Conservation (phyloP, 2,329 filamentous ascomycete species). For the Metarhizium humberi region DNA sequence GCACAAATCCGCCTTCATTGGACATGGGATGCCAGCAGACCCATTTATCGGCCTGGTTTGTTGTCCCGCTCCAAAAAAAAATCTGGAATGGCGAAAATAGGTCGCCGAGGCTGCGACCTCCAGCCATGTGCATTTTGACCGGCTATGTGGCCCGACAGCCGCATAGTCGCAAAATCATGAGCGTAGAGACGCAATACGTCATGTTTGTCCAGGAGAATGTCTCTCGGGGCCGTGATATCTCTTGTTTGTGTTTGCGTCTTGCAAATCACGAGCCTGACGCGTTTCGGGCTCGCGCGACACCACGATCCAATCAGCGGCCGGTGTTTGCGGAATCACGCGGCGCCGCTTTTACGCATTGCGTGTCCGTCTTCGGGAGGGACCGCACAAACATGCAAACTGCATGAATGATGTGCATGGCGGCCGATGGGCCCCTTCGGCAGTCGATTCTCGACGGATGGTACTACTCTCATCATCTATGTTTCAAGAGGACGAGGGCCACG, state of each 20-base stretch:
- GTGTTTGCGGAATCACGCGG: background rate
- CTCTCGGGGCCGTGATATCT: too few relatives aligned
- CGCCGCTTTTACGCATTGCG: background rate
- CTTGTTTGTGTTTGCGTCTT: background rate
- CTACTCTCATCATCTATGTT: background rate
- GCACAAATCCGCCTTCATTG: conserved; percentile 3
- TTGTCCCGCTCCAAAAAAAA: background rate
- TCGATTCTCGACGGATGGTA: background rate
- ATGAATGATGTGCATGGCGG: conserved; percentile 3
- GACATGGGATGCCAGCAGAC: too few relatives aligned
- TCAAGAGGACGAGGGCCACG: background rate
- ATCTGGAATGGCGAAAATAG: background rate
- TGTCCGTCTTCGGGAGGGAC: background rate
- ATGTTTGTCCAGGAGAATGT: too few relatives aligned
- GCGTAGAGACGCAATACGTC: too few relatives aligned
- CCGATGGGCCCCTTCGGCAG: background rate
- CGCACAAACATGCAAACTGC: background rate
- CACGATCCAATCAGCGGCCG: background rate
- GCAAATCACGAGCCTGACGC: background rate
- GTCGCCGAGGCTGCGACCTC: background rate
- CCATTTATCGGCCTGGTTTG: too few relatives aligned
- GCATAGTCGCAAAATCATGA: too few relatives aligned
- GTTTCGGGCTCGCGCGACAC: background rate
- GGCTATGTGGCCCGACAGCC: background rate
- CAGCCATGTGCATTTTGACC: conserved; percentile 1